Evolutionary conservation across 192 early-diverging fungal genomes (phyloP), one percentile per base, ranked within the genome.

Genomic region (Coemansia sp.): DNA sequence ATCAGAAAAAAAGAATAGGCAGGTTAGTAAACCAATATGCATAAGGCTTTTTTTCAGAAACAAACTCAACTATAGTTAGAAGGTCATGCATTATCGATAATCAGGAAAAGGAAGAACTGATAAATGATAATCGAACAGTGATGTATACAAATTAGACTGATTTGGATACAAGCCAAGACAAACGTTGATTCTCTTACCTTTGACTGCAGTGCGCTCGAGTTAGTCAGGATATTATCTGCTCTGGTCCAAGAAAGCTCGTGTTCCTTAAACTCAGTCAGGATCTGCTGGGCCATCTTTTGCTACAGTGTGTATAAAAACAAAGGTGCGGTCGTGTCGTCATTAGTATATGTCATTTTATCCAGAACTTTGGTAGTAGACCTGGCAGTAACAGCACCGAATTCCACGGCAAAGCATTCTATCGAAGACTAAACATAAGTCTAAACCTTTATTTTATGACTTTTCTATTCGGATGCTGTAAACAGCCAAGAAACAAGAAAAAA

Each of bases 191-290:
- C 17, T 25, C 28, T 51, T 88, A 95, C 96, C 89, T 97, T 98
- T 55, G 94, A 90, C 69, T 93, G 86, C 48, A 89, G 63, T 20
- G 87, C 83, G 69, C 83, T 83, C 16, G 94, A 92, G 38, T 87
- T 85, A 63, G 93, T 93, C 59, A 99, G 83, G 70, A 99, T 97
- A 11, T 83, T 85, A 70, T 99, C 97, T 16, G 94, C 96, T 61
- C 89, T 85, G 67, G 92, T 92, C 97, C 97, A 99, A 28, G 97
- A 87, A 36, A 97, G 93, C 38, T 94, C 94, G 67, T 98, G 89
- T 48, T 95, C 93, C 83, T 94, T 90, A 71, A 99, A 98, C 76
- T 95, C 90, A 49, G 91, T 92, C 65, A 99, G 81, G 25, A 96
- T 73, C 71, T 89, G 86, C 67, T 93, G 89, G 40, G 97, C 97